Percentiles rank a stretch among this genome's conserved stretches.
These are phyloP conservation scores for Porodaedalea pini DNA, from an alignment of 1,284 basidiomycete species.

Conservation along the genomic window DNA sequence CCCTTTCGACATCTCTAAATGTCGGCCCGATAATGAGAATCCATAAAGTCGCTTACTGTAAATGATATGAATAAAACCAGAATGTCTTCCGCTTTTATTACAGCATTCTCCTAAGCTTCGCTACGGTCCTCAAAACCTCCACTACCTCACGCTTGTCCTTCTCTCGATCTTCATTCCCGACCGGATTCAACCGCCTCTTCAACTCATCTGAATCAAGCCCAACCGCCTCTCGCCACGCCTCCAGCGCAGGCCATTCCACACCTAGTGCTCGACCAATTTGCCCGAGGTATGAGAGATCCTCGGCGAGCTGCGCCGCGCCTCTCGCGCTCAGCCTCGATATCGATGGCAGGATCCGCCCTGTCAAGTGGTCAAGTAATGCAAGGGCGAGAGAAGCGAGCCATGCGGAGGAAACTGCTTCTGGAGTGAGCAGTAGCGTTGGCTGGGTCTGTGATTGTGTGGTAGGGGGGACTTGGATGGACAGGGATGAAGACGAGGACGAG, in stretches of 20 bases:
- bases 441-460: slow-evolving; percentile 10
- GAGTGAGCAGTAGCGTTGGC: slow-evolving; percentile 38
- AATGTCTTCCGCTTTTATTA: not conserved
- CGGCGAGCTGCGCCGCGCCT: slow-evolving; percentile 82
- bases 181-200: slow-evolving; percentile 36
- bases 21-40: no score
- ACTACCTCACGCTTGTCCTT: not conserved
- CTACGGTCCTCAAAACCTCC: slow-evolving; percentile 5
- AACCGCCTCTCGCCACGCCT: slow-evolving; percentile 67
- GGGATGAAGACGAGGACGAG: slow-evolving; percentile 31
- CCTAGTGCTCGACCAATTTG: slow-evolving; percentile 92
- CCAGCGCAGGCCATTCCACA: slow-evolving; percentile 74
- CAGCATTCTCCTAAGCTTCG: not conserved
- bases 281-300: slow-evolving; percentile 84
- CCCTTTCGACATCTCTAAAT: no score
- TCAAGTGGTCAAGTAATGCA: slow-evolving; percentile 72
- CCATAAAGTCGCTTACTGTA: no score
- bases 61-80: no score
- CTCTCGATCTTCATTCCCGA: slow-evolving; percentile 1
- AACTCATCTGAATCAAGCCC: slow-evolving; percentile 59
- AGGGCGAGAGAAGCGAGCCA: slow-evolving; percentile 90
- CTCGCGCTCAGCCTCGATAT: slow-evolving; percentile 57
- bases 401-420: slow-evolving; percentile 79
- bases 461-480: slow-evolving; percentile 35
- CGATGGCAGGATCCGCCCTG: slow-evolving; percentile 56